Conservation (phyloP, 106 monocot species). For the Allium fistulosum region DNA sequence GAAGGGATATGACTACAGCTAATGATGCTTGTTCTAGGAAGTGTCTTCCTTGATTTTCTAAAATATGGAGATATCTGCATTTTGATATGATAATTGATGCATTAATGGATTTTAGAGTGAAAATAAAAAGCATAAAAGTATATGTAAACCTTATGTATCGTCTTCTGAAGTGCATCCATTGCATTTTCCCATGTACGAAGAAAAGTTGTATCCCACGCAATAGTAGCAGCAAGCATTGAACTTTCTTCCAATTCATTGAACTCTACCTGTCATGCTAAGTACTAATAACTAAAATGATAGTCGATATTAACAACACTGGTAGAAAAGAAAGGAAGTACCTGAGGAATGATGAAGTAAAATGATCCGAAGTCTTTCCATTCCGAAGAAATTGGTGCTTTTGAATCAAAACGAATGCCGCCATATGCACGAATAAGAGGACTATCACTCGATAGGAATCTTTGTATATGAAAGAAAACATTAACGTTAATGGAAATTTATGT, state of each 20-base stretch:
- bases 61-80: constrained; percentile 49
- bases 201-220: constrained; percentile 88
- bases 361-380: constrained; percentile 90
- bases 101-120: neutral
- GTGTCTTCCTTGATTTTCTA: constrained; percentile 21
- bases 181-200: constrained; percentile 70
- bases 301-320: neutral
- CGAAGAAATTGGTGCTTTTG: constrained; percentile 41
- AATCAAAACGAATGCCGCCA: constrained; percentile 89
- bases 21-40: constrained; percentile 37
- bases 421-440: constrained; percentile 84
- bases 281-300: constrained; percentile 11
- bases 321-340: constrained; percentile 26
- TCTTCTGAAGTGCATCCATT: constrained; percentile 43
- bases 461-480: neutral
- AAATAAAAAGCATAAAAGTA: too few relatives aligned
- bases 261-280: constrained; percentile 80
- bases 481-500: neutral
- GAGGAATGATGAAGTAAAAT: constrained; percentile 83
- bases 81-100: neutral
- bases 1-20: constrained; percentile 56
- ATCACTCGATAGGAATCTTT: constrained; percentile 72
- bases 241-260: constrained; percentile 76
- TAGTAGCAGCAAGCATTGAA: constrained; percentile 68
- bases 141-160: constrained; percentile 48